Conservation (phyloP, 257 asterid genomes). For the Fraxinus excelsior region DNA sequence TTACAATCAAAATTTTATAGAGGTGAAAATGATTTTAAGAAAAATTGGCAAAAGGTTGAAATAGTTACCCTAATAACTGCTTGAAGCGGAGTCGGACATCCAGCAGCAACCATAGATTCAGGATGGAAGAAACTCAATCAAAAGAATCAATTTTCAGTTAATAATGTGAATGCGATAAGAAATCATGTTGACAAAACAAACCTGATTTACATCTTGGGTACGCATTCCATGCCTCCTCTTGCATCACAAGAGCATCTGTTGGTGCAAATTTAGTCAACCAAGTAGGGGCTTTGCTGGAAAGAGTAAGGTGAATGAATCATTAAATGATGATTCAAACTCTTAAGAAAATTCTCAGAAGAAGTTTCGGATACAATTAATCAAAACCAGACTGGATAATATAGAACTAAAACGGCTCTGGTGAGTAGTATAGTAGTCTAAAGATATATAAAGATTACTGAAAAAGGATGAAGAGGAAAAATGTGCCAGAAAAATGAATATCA, state of each 20-base stretch:
- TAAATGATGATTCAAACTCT: no score
- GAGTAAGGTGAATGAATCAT: slow-evolving; percentile 14
- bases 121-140: slow-evolving; percentile 9
- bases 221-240: slow-evolving; percentile 97
- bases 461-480: not conserved
- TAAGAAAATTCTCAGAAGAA: not conserved
- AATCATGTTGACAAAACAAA: slow-evolving; percentile 17
- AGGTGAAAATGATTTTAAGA: not conserved
- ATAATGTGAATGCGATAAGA: not conserved
- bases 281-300: slow-evolving; percentile 77
- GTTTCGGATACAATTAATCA: not conserved
- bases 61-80: slow-evolving; percentile 75
- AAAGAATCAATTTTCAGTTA: not conserved
- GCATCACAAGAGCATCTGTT: slow-evolving; percentile 78
- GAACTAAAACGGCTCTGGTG: not conserved
- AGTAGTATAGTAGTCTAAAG: not conserved
- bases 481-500: slow-evolving; percentile 8
- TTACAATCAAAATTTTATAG: slow-evolving; percentile 18
- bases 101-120: slow-evolving; percentile 27
- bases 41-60: not conserved
- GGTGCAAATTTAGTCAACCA: slow-evolving; percentile 88
- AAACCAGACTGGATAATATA: not conserved
- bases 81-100: slow-evolving; percentile 21
- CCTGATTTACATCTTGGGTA: slow-evolving; percentile 86
- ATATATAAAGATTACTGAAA: not conserved